Evolutionary conservation across 2,329 filamentous ascomycete species (phyloP), one percentile per base, ranked within the genome.

Genomic region (Fusarium nanum): DNA sequence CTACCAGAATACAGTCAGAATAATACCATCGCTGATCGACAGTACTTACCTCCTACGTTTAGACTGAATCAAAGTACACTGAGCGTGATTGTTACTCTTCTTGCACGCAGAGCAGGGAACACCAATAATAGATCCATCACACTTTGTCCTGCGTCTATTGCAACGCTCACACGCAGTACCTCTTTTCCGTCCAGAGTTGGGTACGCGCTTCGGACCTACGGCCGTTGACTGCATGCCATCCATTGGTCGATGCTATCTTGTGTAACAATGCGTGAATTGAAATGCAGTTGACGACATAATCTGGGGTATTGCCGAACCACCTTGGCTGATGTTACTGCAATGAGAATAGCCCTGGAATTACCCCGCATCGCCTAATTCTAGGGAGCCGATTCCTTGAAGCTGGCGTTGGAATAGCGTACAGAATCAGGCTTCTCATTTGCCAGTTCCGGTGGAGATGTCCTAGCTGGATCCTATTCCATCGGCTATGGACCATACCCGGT

Each of bases 401-500:
- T 47, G 44, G 25, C 18, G 0, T 7, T 20, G 18, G 14, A 7
- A 23, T 25, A 44, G 25, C 10, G 22, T 11, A 12, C n/a, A 0
- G 6, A 13, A 11, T 3, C 20, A 9, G 5, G 13, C 9, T 22
- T 32, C 14, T 16, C 30, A 56, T 56, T 56, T 56, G 53, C 6
- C 16, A 7, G 18, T 30, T n/a, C 12, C 12, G 20, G 12, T 34
- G 23, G 45, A n/a, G n/a, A 53, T 30, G 23, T 8, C 22, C 5
- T 23, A 5, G 22, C 4, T 23, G 22, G 22, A 23, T 22, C 25
- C 12, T n/a, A 8, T 4, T 48, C 41, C 41, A 48, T 56, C 53
- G 28, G 53, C 41, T 47, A 56, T 48, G 53, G 53, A 7, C 41
- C 60, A 41, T 62, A 63, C 41, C 60, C 60, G 60, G 62, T 25